Evolutionary conservation across 306 rosid species (phyloP).

Genomic region (Leucaena leucocephala): DNA sequence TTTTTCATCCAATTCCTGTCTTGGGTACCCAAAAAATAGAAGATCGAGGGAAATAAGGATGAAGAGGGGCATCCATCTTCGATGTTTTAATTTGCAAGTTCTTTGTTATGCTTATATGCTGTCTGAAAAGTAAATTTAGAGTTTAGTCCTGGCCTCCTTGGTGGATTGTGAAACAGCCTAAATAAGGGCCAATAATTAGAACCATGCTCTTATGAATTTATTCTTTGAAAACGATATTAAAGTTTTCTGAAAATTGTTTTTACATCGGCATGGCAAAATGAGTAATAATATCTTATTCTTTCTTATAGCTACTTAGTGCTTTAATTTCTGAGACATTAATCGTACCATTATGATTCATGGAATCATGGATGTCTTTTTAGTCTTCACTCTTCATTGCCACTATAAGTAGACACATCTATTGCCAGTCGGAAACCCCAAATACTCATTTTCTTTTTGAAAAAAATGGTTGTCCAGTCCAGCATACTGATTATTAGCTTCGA

Average conservation of each 20-base stretch:
- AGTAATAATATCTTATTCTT: not conserved
- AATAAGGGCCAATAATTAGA: not conserved
- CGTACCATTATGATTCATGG: not conserved
- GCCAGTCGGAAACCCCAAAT: not conserved
- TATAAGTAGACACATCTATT: not conserved
- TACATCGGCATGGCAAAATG: not conserved
- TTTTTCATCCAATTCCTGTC: not conserved
- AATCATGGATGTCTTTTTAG: not conserved
- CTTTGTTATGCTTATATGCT: not conserved
- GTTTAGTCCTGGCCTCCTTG: not conserved
- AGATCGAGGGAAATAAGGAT: not conserved
- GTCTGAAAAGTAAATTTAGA: not conserved
- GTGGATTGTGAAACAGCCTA: not conserved
- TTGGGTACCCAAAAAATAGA: conserved; percentile 3
- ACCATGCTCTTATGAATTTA: not conserved
- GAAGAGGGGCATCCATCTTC: not conserved
- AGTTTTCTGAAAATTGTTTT: not conserved
- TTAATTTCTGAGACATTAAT: not conserved
- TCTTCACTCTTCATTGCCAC: not conserved
- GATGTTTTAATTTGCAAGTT: conserved; percentile 1
- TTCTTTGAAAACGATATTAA: not conserved
- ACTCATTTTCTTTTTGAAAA: not conserved
- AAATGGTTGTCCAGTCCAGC: not conserved
- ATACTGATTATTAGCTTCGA: not conserved
- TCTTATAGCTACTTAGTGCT: conserved; percentile 1